Base-by-base conservation (phyloP, 441 rosid genomes). In the Theobroma grandiflorum region DNA sequence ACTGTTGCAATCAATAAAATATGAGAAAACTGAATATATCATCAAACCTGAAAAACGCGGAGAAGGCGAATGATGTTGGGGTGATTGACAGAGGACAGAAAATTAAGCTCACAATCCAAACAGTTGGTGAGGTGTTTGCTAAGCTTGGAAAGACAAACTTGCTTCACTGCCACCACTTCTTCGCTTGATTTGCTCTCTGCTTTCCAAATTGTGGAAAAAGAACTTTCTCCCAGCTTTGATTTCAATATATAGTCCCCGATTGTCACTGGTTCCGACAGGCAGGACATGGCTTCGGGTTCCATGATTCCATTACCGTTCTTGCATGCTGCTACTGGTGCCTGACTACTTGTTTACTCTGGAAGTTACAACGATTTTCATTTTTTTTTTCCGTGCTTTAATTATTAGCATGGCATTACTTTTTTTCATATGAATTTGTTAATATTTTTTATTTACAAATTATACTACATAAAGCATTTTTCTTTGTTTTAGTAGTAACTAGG, bases 31-130 rank as follows among this genome's bases (percentile, higher is more conserved):
- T 1, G 47, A 52, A 69, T 11, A 20, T 3, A 4, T 2, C 18
- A 58, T 11, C 33, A 3, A 70, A 92, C 95, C 85, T 87, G 85
- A 33, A 88, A 47, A 50, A 82, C 76, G 0, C 79, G 33, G 62
- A 84, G 79, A 57, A 90, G 95, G 45, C 91, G 89, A 67, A 91
- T 83, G 79, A 91, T 90, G 69, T 88, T 91, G 31, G 93, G 90
- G 72, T 93, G 94, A 69, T 83, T 71, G 20, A 88, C 87, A 50
- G 92, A 88, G 69, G 93, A 88, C 49, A 91, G 83, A 79, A 91
- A 90, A 3, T 69, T 71, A 80, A 90, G 80, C 76, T 91, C 94
- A 52, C 83, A 87, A 52, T 89, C 87, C 58, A 93, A 80, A 80
- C 86, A 88, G 78, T 33, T 78, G 73, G 66, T 75, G 80, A 89